These are phyloP conservation scores for Bacterosira constricta DNA, from an alignment of 108 stramenopile species.

Conservation along the genomic window DNA sequence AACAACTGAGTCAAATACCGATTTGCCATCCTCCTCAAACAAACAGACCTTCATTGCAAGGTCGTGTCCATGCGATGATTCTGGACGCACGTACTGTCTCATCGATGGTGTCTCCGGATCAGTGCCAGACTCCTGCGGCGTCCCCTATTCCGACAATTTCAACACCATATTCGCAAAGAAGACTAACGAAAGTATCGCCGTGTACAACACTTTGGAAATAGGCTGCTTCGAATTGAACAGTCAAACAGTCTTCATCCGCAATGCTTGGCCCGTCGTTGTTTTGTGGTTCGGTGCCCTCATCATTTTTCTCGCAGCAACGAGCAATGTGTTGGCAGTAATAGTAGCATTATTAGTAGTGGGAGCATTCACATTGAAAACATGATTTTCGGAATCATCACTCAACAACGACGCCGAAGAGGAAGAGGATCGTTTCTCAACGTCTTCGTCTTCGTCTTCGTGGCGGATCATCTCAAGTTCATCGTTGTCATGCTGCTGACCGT, in stretches of 20 bases:
- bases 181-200: neutral
- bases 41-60: conserved; percentile 23
- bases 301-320: conserved; percentile 47
- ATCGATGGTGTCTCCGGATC: conserved; percentile 19
- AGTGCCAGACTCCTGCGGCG: conserved; percentile 38
- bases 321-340: conserved; percentile 12
- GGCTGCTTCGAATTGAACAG: conserved; percentile 43
- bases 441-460: neutral
- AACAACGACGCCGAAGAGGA: neutral
- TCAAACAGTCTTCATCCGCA: conserved; percentile 48
- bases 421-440: neutral
- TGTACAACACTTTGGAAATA: conserved; percentile 7
- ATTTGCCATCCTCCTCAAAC: neutral
- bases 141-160: conserved; percentile 11
- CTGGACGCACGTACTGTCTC: conserved; percentile 33
- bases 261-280: conserved; percentile 45
- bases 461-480: neutral
- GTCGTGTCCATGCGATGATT: conserved; percentile 34
- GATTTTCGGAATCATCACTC: neutral
- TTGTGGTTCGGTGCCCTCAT: conserved; percentile 53
- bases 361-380: neutral
- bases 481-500: neutral
- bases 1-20: neutral
- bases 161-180: neutral
- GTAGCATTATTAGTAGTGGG: neutral